Evolutionary conservation across 768 basidiomycete species (phyloP), one percentile per base, ranked within the genome.

Genomic region (Arthromyces matolae): DNA sequence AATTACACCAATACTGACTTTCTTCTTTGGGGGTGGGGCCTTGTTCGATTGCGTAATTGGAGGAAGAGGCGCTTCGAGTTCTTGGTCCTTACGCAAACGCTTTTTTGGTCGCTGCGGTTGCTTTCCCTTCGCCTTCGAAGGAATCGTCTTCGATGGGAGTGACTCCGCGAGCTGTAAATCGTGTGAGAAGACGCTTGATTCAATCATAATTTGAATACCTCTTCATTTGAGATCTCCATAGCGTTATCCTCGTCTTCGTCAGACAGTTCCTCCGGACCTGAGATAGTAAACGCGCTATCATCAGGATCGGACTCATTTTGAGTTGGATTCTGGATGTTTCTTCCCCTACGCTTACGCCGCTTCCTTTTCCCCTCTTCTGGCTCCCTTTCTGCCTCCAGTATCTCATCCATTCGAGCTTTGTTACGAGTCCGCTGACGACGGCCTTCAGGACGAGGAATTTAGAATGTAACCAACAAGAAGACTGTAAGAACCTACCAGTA

Each of bases 91-190:
- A 8, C 19, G 36, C 23, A 12, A 23, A 3, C 19, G 36, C 36
- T 38, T 38, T 10, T 38, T 19, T 3, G 22, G 36, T 2, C 19
- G 6, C 4, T 22, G 33, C 10, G 33, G 20, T 10, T 38, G 36
- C 22, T 38, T 38, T 1, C 14, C 12, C 19, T 38, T 38, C 8
- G 19, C 3, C 19, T 38, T 38, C 5, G 32, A 20, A 4, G 43
- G 43, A 18, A 45, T 20, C 14, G 43, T 45, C 20, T 45, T 45
- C 23, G 19, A 45, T 16, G 31, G 43, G 5, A 45, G 43, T 7
- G 24, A 34, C 33, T 45, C 43, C 2, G 32, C 32, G 13, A 45
- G 20, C 43, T 32, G 8, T 12, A 10, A 12, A 44, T 14, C 22
- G 14, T 14, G 14, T 31, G 8, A 31, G 29, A 31, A 31, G n/a